Evolutionary conservation across 345 rosid species (phyloP), one percentile per base, ranked within the genome.

Genomic region (Camelina hispida): DNA sequence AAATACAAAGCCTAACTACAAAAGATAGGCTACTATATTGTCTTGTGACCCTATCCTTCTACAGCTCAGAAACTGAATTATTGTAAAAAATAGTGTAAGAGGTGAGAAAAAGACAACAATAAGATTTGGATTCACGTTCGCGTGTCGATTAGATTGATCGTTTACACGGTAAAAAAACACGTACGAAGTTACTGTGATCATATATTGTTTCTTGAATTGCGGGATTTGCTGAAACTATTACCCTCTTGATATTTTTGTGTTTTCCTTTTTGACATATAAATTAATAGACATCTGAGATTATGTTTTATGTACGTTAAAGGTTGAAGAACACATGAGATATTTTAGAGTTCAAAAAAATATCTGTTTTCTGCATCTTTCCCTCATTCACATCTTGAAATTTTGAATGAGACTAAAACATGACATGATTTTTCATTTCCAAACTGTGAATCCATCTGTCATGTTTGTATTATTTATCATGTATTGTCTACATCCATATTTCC

Each of bases 11-110:
- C 53, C 13, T 64, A 64, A 64, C 80, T 77, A 70, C 54, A 63
- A 18, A 18, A 63, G 61, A 66, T 65, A 32, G 62, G 62, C 76
- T 65, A 43, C 56, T 56, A 30, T 77, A 7, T 1, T 25, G 10
- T 58, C 80, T 71, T 59, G 80, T 58, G 80, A 77, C 76, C 65
- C 73, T 35, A 35, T 47, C 59, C 48, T 35, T 71, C 62, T 57
- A 71, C 80, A 77, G 72, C 77, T 65, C 71, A 77, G 32, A 48
- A 50, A 42, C 30, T 40, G 20, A 54, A 69, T 55, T 35, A 76
- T 76, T 76, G 75, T 46, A 38, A 51, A 3, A 69, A 17, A 63
- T 55, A 69, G 50, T 63, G 50, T 63, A 70, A 69, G 80, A 77
- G 54, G 71, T 62, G 62, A 38, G 32, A 37, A 56, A 18, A 48